Percentiles rank a stretch among this genome's conserved stretches.
Conservation (phyloP, 768 basidiomycete species). For the Myochromella boudieri region DNA sequence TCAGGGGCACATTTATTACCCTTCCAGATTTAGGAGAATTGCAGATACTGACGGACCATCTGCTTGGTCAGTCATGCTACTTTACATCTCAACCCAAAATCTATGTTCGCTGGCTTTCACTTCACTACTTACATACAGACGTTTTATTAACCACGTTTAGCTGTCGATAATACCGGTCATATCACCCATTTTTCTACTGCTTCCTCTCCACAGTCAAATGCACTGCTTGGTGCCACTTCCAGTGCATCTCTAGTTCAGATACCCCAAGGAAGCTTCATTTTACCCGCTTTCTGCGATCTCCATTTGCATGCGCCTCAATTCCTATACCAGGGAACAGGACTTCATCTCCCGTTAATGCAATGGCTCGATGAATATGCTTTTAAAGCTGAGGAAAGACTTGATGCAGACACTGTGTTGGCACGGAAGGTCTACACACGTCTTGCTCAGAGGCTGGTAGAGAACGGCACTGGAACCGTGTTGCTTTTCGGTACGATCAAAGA, state of each 20-base stretch:
- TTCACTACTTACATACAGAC: neutral
- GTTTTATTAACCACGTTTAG: neutral
- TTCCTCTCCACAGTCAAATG: slow-evolving; percentile 31
- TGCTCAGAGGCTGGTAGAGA: slow-evolving; percentile 61
- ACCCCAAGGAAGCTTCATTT: slow-evolving; percentile 58
- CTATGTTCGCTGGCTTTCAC: neutral
- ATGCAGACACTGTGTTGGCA: slow-evolving; percentile 60
- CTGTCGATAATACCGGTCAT: slow-evolving; percentile 40
- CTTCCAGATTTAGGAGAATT: slow-evolving; percentile 52
- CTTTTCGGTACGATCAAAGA: slow-evolving; percentile 84
- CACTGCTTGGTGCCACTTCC: slow-evolving; percentile 24
- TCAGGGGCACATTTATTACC: slow-evolving; percentile 59
- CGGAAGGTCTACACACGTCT: slow-evolving; percentile 66
- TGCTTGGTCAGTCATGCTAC: slow-evolving; percentile 41
- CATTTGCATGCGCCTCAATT: slow-evolving; percentile 91
- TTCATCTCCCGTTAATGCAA: slow-evolving; percentile 81
- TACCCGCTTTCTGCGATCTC: slow-evolving; percentile 82
- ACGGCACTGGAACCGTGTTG: slow-evolving; percentile 76
- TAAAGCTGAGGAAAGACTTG: slow-evolving; percentile 76
- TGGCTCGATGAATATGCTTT: slow-evolving; percentile 86
- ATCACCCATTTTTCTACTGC: slow-evolving; percentile 51
- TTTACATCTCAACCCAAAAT: neutral
- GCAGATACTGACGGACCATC: slow-evolving; percentile 53
- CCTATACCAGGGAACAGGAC: slow-evolving; percentile 82
- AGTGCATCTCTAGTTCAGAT: slow-evolving; percentile 27